Evolutionary conservation across 352 stramenopile species (phyloP).

Genomic region (Phytopythium cucurbitacearum): DNA sequence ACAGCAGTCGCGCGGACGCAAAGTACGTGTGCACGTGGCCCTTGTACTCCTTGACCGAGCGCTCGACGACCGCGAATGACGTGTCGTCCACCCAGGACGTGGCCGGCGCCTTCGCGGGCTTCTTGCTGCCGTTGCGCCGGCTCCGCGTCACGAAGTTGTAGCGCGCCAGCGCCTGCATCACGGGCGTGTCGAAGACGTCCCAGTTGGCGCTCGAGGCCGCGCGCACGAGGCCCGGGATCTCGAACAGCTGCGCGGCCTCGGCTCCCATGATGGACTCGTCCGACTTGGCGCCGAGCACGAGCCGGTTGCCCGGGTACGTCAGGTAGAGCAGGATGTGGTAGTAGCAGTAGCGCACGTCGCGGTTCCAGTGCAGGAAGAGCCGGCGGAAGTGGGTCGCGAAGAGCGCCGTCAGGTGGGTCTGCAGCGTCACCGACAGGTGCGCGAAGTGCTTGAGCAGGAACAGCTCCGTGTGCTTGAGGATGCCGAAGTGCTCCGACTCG

Average conservation of each 20-base stretch:
- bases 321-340: conserved; percentile 80
- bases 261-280: conserved; percentile 69
- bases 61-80: conserved; percentile 34
- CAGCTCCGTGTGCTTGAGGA: conserved; percentile 59
- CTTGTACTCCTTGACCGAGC: conserved; percentile 64
- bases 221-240: conserved; percentile 64
- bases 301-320: conserved; percentile 71
- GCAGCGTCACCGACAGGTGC: conserved; percentile 46
- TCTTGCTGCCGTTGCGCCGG: conserved; percentile 1
- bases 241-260: conserved; percentile 55
- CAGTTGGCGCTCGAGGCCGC: conserved; percentile 28
- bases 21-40: conserved; percentile 71
- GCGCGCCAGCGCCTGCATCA: conserved; percentile 45
- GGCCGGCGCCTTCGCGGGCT: conserved; percentile 9
- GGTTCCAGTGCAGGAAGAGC: conserved; percentile 81
- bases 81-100: conserved; percentile 41
- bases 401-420: conserved; percentile 40
- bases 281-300: conserved; percentile 65
- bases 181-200: conserved; percentile 57
- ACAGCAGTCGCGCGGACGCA: conserved; percentile 42
- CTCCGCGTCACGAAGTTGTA: conserved; percentile 48
- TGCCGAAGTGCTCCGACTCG: conserved; percentile 68
- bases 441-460: conserved; percentile 68
- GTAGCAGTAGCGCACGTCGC: conserved; percentile 82
- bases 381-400: conserved; percentile 48